phyloP scores from a whole-genome alignment of 495 filamentous ascomycete species.

The Thermothielavioides terrestris region DNA sequence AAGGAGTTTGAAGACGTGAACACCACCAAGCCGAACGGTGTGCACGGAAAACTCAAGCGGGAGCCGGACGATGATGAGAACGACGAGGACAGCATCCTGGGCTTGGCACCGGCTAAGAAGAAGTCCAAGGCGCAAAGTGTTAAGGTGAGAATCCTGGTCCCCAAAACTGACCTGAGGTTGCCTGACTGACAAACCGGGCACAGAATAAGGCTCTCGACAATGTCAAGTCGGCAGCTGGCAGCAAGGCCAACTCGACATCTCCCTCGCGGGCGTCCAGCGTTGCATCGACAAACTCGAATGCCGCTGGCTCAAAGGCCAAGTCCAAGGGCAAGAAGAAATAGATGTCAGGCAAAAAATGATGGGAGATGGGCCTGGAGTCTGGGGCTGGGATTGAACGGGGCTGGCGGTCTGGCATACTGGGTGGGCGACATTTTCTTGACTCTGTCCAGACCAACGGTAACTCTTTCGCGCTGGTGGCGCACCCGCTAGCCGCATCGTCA shows the following conservation, averaged over 20 bases:
- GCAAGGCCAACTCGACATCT: constrained; percentile 47
- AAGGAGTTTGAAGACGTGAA: constrained; percentile 75
- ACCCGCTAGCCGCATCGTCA: too few species aligned
- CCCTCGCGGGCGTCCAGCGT: constrained; percentile 50
- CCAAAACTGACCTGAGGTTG: background rate
- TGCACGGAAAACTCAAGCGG: constrained; percentile 62
- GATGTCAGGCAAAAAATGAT: background rate
- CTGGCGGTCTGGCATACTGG: constrained; percentile 2
- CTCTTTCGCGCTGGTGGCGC: too few species aligned
- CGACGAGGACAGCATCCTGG: constrained; percentile 67
- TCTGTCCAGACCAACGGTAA: too few species aligned
- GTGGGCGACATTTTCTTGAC: background rate
- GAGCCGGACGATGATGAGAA: constrained; percentile 70
- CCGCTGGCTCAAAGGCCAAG: constrained; percentile 36
- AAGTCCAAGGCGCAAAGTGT: constrained; percentile 73
- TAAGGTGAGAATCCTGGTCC: constrained; percentile 38
- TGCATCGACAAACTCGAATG: constrained; percentile 37
- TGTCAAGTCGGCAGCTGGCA: constrained; percentile 46
- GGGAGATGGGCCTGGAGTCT: background rate
- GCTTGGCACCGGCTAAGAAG: constrained; percentile 78
- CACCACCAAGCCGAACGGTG: constrained; percentile 50
- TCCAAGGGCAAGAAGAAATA: constrained; percentile 51
- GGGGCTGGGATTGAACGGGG: background rate
- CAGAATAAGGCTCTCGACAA: constrained; percentile 58
- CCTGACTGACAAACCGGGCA: background rate